Evolutionary conservation across 345 rosid genomes (phyloP), one percentile per base, ranked within the genome.

Genomic region (Pugionium cornutum): DNA sequence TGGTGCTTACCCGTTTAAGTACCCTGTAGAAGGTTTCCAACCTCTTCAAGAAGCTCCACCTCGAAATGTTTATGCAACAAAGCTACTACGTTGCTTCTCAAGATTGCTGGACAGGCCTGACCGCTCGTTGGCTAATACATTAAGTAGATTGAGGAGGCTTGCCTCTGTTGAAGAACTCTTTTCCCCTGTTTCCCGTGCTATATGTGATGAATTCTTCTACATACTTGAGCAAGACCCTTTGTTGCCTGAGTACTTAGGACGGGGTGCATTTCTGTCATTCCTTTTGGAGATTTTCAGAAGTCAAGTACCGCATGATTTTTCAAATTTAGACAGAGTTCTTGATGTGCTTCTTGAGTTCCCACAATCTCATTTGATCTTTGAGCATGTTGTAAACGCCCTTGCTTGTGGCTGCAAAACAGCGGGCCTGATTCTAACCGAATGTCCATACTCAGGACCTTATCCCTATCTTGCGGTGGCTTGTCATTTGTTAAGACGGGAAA

Each of bases 391-490:
- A 58, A 74, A 77, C 53, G 97, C 90, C 49, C 92, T 94, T 62
- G 85, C 97, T 67, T 77, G 75, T 74, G 77, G 84, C 70, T 94
- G 99, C 81, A 89, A 83, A 77, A 86, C 89, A 53, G 81, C 96
- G 25, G 59, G 80, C 9, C 41, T 88, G 46, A 67, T 81, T 58
- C 68, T 94, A 45, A 81, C 88, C 3, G 97, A 94, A 62, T 88
- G 99, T 77, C 99, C 99, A 7, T 90, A 76, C 77, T 82, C 99
- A 30, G 99, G 97, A 68, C 78, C 99, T 48, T 94, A 94, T 83
- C 74, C 88, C 7, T 88, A 79, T 81, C 95, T 90, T 75, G 85
- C 96, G 39, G 68, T 94, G 76, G 92, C 86, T 27, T 88, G 99
- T 75, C 95, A 94, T 66, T 70, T 94, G 59, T 73, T 94, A 25